Conservation (phyloP, 306 rosid species). For the Canavalia ensiformis region DNA sequence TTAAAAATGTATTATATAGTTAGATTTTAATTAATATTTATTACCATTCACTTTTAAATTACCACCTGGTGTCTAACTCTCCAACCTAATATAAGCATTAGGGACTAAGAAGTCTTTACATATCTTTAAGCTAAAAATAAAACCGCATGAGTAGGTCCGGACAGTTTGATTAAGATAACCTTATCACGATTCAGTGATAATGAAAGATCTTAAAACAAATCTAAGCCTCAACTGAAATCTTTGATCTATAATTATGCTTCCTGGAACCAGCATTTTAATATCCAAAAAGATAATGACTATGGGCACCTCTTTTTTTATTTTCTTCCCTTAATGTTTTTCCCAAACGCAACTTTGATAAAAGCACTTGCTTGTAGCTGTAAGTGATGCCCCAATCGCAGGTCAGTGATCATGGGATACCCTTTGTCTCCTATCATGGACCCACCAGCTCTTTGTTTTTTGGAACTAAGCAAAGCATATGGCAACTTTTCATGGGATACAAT, state of each 20-base stretch:
- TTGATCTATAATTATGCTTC: conserved; percentile 56
- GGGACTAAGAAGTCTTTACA: not conserved
- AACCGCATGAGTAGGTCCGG: not conserved
- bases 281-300: conserved; percentile 39
- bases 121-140: not conserved
- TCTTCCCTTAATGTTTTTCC: conserved; percentile 41
- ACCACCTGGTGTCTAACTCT: not conserved
- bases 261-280: conserved; percentile 38
- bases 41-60: not conserved
- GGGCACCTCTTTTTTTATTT: conserved; percentile 25
- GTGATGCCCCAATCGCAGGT: conserved; percentile 68
- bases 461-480: conserved; percentile 39
- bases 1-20: not conserved
- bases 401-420: conserved; percentile 86
- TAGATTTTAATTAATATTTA: not conserved
- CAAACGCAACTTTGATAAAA: conserved; percentile 54
- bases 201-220: conserved; percentile 57
- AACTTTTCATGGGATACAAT: conserved; percentile 53
- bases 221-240: conserved; percentile 53
- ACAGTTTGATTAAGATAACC: conserved; percentile 15
- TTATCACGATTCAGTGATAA: conserved; percentile 55
- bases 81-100: not conserved
- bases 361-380: conserved; percentile 47
- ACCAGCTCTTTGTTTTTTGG: conserved; percentile 53
- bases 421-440: conserved; percentile 79